phyloP scores from a whole-genome alignment of 2,329 filamentous ascomycete species.

The Coniochaeta pulveracea region DNA sequence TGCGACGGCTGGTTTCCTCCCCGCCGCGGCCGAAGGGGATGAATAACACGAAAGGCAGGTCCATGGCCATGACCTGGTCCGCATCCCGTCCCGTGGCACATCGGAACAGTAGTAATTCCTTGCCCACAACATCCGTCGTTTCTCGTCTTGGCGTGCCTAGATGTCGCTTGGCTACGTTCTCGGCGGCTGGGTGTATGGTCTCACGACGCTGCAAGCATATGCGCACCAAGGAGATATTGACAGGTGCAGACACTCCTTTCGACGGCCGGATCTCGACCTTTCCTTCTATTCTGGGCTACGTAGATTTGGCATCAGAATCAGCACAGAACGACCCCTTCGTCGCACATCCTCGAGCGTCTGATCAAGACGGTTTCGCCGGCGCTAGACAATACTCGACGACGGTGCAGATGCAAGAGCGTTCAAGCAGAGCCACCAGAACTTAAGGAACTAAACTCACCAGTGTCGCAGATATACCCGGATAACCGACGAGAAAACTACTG shows the following conservation, averaged over 20 bases:
- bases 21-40: conserved; percentile 90
- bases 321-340: conserved; percentile 5
- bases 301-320: conserved; percentile 5
- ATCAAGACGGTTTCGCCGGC: background rate
- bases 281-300: conserved; percentile 87
- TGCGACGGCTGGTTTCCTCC: conserved; percentile 77
- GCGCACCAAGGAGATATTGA: conserved; percentile 83
- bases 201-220: conserved; percentile 90
- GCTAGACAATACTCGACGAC: too few relatives aligned
- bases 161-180: conserved; percentile 87
- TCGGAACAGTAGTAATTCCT: conserved; percentile 85
- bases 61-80: conserved; percentile 89
- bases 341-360: background rate
- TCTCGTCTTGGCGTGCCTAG: conserved; percentile 84
- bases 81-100: conserved; percentile 75
- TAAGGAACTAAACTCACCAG: conserved; percentile 53
- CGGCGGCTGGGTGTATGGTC: conserved; percentile 91
- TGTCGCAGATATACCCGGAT: conserved; percentile 95
- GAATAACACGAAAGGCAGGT: conserved; percentile 92
- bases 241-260: conserved; percentile 75
- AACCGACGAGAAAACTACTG: conserved; percentile 91
- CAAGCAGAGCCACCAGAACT: background rate
- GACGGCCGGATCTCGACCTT: conserved; percentile 92
- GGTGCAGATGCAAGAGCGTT: background rate
- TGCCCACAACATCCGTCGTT: conserved; percentile 84